A percentile compares a stretch with the other conserved stretches of the same genome.
Conservation (phyloP, 768 basidiomycete genomes). For the Xerocomellus dryophilus region DNA sequence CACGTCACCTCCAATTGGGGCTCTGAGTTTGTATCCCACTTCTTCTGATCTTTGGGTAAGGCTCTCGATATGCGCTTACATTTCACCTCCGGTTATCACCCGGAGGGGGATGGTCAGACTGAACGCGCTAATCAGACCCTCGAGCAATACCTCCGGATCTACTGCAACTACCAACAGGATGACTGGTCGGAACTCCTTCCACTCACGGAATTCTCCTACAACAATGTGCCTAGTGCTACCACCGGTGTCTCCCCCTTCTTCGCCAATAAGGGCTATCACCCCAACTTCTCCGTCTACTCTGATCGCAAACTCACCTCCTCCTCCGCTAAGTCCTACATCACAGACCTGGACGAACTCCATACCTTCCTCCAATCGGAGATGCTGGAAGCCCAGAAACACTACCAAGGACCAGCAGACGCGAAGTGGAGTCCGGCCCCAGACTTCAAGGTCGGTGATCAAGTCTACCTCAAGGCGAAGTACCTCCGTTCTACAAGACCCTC, state of each 20-base stretch:
- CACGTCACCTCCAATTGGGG: not conserved
- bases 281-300: not conserved
- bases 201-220: not conserved
- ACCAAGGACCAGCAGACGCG: too few species aligned
- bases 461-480: too few species aligned
- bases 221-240: not conserved
- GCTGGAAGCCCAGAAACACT: too few species aligned
- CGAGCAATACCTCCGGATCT: not conserved
- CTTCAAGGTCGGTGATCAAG: too few species aligned
- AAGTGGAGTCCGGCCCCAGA: too few species aligned
- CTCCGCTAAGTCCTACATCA: too few species aligned
- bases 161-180: conserved; percentile 3
- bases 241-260: not conserved
- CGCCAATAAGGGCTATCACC: not conserved
- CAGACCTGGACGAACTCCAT: too few species aligned
- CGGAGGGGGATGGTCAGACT: too few species aligned
- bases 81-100: too few species aligned
- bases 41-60: not conserved
- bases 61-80: not conserved
- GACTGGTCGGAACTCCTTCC: not conserved
- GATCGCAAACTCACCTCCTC: not conserved
- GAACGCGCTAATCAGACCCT: too few species aligned
- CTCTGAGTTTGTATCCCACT: not conserved
- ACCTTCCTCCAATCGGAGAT: too few species aligned
- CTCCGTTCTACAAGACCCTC: too few species aligned